Evolutionary conservation across 2,329 filamentous ascomycete species (phyloP), one percentile per base, ranked within the genome.

Genomic region (Penicillium sp.): DNA sequence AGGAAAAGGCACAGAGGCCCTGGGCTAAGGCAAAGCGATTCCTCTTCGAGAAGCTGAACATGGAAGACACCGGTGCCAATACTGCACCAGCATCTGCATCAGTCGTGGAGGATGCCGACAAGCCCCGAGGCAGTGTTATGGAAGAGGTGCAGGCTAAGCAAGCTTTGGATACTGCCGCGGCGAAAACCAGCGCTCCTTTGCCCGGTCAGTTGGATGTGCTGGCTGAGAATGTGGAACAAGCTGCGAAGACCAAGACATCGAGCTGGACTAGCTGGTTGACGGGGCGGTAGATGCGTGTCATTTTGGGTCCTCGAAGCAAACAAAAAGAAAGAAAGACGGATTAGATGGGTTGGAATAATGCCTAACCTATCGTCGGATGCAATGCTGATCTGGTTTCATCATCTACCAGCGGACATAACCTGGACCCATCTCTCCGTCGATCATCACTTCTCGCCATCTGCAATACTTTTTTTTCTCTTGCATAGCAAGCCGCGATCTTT

Each of bases 211-310:
- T 74, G 59, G 72, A 74, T 62, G 60, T 64, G 15, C 59, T 74
- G 50, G 71, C 69, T 2, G 65, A 68, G 52, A 73, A 72, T 46
- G 71, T 63, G n/a, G 72, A 72, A 50, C 56, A 56, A 1, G 69
- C 68, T 50, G 65, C 67, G 25, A 75, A 75, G 62, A 63, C 70
- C 49, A 68, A 65, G 46, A 62, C 69, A 42, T 67, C 66, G 59
- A 67, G 73, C 59, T 76, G 73, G 73, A 71, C 63, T 50, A 69
- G 70, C 58, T 75, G 73, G 73, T 57, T 75, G 52, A 72, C 68
- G 25, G 70, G 73, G 31, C 69, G 72, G 60, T 75, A 65, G 58
- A 58, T 18, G 40, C 32, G 31, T 32, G 12, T 13, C 15, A 40
- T 10, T 10, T 49, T 47, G 41, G 29, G 37, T 44, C 34, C 29